Base-by-base conservation (phyloP, 2,329 filamentous ascomycete species). In the Dactylellina parvicollis region DNA sequence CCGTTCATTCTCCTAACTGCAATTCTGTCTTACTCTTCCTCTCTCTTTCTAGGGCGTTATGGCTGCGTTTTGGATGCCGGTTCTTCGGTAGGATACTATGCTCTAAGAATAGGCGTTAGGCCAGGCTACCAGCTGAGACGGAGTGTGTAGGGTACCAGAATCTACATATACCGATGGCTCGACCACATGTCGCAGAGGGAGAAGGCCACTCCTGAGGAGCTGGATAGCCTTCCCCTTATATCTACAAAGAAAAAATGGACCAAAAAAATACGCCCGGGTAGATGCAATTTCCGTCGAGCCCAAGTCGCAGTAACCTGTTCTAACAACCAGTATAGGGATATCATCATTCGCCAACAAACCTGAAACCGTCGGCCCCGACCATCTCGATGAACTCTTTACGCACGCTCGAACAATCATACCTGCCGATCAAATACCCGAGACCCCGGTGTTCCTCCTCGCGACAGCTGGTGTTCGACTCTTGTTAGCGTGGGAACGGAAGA, bases 51-150 rank as follows among this genome's bases (percentile, higher is more conserved):
- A 65, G 60, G 59, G 59, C 65, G 74, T 83, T 97, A 96, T 85
- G 95, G 93, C 80, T 91, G 98, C 78, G 93, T 99, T 80, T 87
- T 99, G 79, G 95, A 99, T 86, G 95, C 95, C 80, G 95, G 95
- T 77, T 98, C 95, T 81, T 98, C 95, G 79, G 86, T 87, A 82
- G 76, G 16, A 40, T 18, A 4, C n/a, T 34, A 24, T 60, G 49
- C 28, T 34, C 14, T 54, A 44, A 62, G 73, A 73, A 40, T 22
- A 8, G n/a, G 49, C 76, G 36, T 30, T 79, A 40, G 59, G 22
- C 46, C 28, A n/a, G 28, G 60, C 54, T 12, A 50, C 44, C 42
- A 54, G 22, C 38, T 40, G n/a, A 57, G 16, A 30, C 16, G 16
- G 28, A 16, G 20, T 46, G 12, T 55, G 24, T 28, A 75, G 81